phyloP scores from a whole-genome alignment of 75 land plant species.

The Isoetes taiwanensis region DNA sequence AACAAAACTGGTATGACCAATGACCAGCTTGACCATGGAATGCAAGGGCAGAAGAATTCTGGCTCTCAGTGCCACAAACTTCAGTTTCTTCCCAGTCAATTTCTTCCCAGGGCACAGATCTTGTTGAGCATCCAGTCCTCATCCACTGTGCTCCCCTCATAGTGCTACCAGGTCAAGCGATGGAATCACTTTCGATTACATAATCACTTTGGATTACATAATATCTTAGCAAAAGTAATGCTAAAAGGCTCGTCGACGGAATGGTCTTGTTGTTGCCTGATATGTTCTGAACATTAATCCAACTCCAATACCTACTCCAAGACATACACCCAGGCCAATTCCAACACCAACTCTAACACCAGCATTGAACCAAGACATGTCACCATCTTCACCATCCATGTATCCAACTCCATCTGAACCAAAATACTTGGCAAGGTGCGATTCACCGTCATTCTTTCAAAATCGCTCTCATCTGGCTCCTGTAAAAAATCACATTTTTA shows the following conservation, averaged over 20 bases:
- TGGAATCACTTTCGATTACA: no score
- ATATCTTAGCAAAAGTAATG: neutral
- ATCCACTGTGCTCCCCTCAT: no score
- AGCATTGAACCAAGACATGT: constrained; percentile 75
- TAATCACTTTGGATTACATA: no score
- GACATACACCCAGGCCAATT: constrained; percentile 70
- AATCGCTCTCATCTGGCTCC: constrained; percentile 2
- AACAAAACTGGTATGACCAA: no score
- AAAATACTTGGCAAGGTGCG: constrained; percentile 1
- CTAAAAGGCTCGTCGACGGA: constrained; percentile 30
- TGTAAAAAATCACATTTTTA: neutral
- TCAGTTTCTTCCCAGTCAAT: no score
- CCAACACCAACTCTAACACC: constrained; percentile 84
- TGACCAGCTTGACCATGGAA: no score
- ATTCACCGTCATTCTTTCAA: constrained; percentile 8
- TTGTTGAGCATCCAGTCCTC: no score
- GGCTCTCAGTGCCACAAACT: no score
- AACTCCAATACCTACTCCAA: constrained; percentile 75
- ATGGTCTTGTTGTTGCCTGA: constrained; percentile 50
- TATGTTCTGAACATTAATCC: constrained; percentile 62
- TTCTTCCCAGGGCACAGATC: no score
- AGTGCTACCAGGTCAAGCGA: no score
- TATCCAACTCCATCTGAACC: constrained; percentile 28
- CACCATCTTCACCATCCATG: constrained; percentile 47
- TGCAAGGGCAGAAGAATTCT: no score